A percentile compares a stretch with the other conserved stretches of the same genome.
These are phyloP conservation scores for Talaromyces wortmannii DNA, from an alignment of 495 filamentous ascomycete genomes.

Conservation along the genomic window DNA sequence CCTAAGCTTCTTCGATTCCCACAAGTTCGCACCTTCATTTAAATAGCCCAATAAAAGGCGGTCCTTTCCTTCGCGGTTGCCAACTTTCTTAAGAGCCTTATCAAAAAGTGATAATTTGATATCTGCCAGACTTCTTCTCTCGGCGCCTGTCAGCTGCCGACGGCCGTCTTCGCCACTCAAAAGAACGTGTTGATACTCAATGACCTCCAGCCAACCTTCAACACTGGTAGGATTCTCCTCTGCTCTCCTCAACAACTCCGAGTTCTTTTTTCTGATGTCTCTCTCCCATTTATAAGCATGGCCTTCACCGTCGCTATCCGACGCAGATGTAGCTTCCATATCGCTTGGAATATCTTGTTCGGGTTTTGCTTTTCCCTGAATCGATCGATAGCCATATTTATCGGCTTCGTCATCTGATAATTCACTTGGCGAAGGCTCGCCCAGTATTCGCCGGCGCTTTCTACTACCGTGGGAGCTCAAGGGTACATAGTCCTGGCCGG, in stretches of 20 bases:
- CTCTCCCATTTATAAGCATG: constrained; percentile 21
- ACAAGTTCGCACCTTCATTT: constrained; percentile 62
- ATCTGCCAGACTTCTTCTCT: constrained; percentile 62
- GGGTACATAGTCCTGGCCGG: constrained; percentile 36
- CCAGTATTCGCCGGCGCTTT: constrained; percentile 9
- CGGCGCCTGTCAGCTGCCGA: constrained; percentile 46
- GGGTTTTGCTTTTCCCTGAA: constrained; percentile 57
- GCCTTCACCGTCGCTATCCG: constrained; percentile 31
- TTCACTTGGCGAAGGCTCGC: constrained; percentile 7
- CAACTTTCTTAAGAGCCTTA: constrained; percentile 58
- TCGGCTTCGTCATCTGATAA: constrained; percentile 35
- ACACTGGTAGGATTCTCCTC: constrained; percentile 59
- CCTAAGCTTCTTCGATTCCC: constrained; percentile 59
- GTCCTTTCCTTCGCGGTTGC: constrained; percentile 36
- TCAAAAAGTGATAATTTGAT: constrained; percentile 78
- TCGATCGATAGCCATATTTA: constrained; percentile 59
- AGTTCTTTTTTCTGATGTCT: constrained; percentile 41
- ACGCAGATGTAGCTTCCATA: constrained; percentile 46
- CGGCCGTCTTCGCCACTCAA: constrained; percentile 34
- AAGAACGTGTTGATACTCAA: constrained; percentile 65
- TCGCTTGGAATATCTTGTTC: constrained; percentile 40
- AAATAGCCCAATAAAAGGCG: constrained; percentile 59
- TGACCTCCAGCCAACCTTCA: constrained; percentile 66
- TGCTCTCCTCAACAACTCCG: constrained; percentile 51
- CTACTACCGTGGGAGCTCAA: constrained; percentile 20